phyloP scores from a whole-genome alignment of 164 flowering plant species.

The Cinnamomum micranthum region DNA sequence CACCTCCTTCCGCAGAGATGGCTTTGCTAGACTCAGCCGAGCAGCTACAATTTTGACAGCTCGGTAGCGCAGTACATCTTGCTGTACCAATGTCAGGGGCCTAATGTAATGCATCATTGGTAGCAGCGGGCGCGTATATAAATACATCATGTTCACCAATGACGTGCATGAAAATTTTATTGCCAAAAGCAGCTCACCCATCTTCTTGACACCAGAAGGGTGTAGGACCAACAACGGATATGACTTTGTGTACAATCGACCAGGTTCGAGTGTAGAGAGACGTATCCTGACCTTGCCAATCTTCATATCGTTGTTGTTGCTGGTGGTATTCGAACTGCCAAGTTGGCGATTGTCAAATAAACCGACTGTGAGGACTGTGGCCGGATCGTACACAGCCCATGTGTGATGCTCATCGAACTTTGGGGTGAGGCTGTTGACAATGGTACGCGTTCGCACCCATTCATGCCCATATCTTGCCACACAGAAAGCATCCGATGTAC shows the following conservation, averaged over 20 bases:
- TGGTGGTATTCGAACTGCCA: constrained; percentile 34
- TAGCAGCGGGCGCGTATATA: constrained; percentile 64
- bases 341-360: constrained; percentile 80
- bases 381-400: constrained; percentile 88
- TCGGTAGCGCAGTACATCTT: constrained; percentile 76
- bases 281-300: constrained; percentile 86
- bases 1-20: constrained; percentile 84
- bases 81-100: constrained; percentile 64
- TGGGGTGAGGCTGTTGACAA: constrained; percentile 57
- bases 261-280: constrained; percentile 82
- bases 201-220: constrained; percentile 82
- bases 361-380: constrained; percentile 77
- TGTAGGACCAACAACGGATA: constrained; percentile 83
- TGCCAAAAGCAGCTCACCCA: constrained; percentile 90
- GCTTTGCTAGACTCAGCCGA: constrained; percentile 80
- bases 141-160: constrained; percentile 69
- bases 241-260: constrained; percentile 82
- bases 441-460: constrained; percentile 81
- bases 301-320: constrained; percentile 42
- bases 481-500: constrained; percentile 85
- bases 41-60: constrained; percentile 82
- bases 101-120: constrained; percentile 87
- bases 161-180: constrained; percentile 81
- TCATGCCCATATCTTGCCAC: constrained; percentile 90
- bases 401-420: constrained; percentile 87